Base-by-base conservation (phyloP, 176 grass and related monocot genomes). In the Carex parvula region DNA sequence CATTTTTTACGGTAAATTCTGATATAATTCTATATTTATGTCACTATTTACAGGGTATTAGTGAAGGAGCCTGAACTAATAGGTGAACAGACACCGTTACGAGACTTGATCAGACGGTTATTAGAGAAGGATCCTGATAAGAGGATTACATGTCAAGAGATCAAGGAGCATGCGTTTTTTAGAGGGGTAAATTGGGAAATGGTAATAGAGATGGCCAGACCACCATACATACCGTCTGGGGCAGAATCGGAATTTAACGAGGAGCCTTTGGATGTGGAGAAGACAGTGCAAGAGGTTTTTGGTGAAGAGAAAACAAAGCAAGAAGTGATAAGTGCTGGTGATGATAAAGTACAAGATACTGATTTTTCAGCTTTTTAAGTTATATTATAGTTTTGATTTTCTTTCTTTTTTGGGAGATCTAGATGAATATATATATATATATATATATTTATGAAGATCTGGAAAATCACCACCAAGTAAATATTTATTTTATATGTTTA, bases 131-230 rank as follows among this genome's bases (percentile, higher is more conserved):
- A 99, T 86, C 97, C 97, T 20, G 85, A 86, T 2, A 93, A 81
- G 71, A 89, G 97, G 29, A 86, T 99, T 87, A 70, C 83, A 2
- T 83, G 86, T 41, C 60, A 88, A 46, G 88, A 64, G n/a, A 82
- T 96, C 85, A 99, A 89, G 89, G 66, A 56, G 2, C 97, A 99
- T 91, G 89, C 88, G 11, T 99, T 99, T 84, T 99, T 99, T 70
- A 72, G 66, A 50, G 91, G 93, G 70, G 79, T 94, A 74, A 81
- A 91, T 80, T 99, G 93, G 97, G 90, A 96, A 12, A 86, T 80
- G 79, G 88, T 99, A 53, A 87, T 92, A 21, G 60, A 70, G 54
- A 86, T 99, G 41, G 63, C 91, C 64, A 91, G 97, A 76, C 97
- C 97, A 50, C 97, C 97, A 3, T 96, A 86, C 80, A 99, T 99